A percentile compares a stretch with the other conserved stretches of the same genome.
Evolutionary conservation across 176 grass and related monocot genomes (phyloP).

Genomic region (Bonia amplexicaulis): DNA sequence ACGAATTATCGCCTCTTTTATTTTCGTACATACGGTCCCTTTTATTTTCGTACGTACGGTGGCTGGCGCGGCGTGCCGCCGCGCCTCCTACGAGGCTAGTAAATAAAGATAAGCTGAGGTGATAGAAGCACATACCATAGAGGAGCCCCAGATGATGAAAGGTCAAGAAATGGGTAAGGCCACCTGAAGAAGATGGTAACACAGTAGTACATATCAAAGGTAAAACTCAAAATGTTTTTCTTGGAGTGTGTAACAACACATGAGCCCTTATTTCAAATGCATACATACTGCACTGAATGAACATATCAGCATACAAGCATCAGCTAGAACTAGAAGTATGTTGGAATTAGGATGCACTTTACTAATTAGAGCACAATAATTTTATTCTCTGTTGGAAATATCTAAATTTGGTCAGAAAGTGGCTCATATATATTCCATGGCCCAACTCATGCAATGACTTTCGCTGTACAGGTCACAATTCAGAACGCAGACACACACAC

Average conservation of each 20-base stretch:
- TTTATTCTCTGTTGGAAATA: neutral
- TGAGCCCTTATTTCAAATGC: neutral
- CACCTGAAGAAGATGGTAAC: conserved; percentile 60
- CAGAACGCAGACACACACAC: neutral
- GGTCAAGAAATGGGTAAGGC: conserved; percentile 90
- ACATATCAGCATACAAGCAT: neutral
- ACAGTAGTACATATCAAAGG: neutral
- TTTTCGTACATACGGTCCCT: no score
- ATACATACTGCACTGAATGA: neutral
- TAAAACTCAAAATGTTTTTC: neutral
- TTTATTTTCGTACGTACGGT: no score
- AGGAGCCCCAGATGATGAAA: conserved; percentile 58
- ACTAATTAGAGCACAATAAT: neutral
- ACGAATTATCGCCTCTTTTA: no score
- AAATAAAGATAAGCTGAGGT: neutral
- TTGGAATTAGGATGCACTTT: neutral
- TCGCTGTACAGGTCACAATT: neutral
- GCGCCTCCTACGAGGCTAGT: no score
- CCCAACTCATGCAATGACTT: neutral
- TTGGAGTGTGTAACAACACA: neutral
- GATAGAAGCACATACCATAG: conserved; percentile 49
- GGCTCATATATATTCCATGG: neutral
- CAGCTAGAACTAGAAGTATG: neutral
- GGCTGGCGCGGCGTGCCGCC: no score
- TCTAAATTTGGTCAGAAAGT: neutral